A percentile compares a stretch with the other conserved stretches of the same genome.
Evolutionary conservation across 192 early-diverging fungal species (phyloP).

Genomic region (Linnemannia hyalina): DNA sequence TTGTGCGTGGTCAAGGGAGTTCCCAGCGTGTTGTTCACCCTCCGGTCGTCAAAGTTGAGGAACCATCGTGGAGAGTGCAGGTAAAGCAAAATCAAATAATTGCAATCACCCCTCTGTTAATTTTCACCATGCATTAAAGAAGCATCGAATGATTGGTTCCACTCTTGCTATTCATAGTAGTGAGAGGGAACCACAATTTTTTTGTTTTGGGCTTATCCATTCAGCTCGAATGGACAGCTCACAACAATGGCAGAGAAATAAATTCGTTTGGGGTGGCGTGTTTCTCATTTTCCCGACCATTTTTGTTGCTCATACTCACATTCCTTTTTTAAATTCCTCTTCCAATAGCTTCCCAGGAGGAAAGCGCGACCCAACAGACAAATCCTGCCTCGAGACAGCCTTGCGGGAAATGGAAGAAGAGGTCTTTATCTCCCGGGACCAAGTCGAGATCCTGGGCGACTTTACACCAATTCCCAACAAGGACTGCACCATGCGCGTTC

Average conservation of each 20-base stretch:
- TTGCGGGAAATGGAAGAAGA: constrained; percentile 92
- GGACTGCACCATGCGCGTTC: constrained; percentile 66
- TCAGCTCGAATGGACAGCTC: neutral
- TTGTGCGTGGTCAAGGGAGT: constrained; percentile 73
- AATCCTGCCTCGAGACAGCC: constrained; percentile 70
- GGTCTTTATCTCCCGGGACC: constrained; percentile 63
- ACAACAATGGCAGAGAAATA: neutral
- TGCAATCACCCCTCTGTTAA: neutral
- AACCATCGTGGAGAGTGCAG: constrained; percentile 87
- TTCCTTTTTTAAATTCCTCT: neutral
- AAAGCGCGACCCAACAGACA: constrained; percentile 73
- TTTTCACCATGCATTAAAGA: neutral
- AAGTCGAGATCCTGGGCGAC: constrained; percentile 72
- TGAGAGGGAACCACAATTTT: neutral
- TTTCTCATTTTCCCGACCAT: neutral
- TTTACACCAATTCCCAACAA: constrained; percentile 75
- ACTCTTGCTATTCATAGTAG: neutral
- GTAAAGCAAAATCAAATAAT: constrained; percentile 34
- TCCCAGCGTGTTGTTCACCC: constrained; percentile 83
- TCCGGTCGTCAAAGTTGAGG: constrained; percentile 73
- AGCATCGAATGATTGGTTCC: constrained; percentile 3
- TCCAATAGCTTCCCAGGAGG: constrained; percentile 78
- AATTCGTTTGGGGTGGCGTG: neutral
- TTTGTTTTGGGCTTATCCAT: neutral
- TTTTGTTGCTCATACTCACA: neutral